phyloP scores from a whole-genome alignment of 345 rosid genomes.

The Hirschfeldia incana region DNA sequence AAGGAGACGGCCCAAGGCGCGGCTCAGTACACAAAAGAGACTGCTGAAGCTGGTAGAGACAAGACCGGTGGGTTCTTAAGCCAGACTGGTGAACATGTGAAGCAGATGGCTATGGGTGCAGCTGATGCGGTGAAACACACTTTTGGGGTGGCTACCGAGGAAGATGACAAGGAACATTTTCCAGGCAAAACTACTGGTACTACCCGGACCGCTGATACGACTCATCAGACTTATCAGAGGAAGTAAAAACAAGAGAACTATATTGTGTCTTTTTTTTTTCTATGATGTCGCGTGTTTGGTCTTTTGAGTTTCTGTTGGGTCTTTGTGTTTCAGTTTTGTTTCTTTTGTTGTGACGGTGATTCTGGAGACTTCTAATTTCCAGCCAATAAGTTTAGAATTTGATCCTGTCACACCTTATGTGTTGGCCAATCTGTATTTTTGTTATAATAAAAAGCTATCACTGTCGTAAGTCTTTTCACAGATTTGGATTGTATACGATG shows the following conservation, averaged over 20 bases:
- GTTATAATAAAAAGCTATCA: conserved; percentile 1
- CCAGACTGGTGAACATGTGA: conserved; percentile 61
- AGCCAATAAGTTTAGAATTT: conserved; percentile 29
- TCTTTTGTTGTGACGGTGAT: conserved; percentile 22
- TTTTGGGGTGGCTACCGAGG: conserved; percentile 48
- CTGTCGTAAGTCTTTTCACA: not conserved
- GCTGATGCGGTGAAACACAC: conserved; percentile 59
- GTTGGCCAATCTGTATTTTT: not conserved
- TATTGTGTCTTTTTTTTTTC: not conserved
- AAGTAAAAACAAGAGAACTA: conserved; percentile 9
- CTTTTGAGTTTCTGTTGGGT: conserved; percentile 6
- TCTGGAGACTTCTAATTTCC: conserved; percentile 30
- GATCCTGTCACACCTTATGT: conserved; percentile 4
- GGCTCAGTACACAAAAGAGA: conserved; percentile 41
- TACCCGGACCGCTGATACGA: conserved; percentile 20
- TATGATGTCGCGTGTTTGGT: not conserved
- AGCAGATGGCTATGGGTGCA: conserved; percentile 57
- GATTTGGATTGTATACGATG: conserved; percentile 57
- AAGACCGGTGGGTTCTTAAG: conserved; percentile 51
- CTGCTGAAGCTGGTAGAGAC: conserved; percentile 48
- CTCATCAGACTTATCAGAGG: conserved; percentile 32
- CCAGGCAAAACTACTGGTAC: conserved; percentile 24
- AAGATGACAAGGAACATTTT: conserved; percentile 4
- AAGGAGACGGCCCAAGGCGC: conserved; percentile 41
- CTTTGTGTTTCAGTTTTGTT: not conserved